A percentile compares a stretch with the other conserved stretches of the same genome.
Conservation (phyloP, 2,329 filamentous ascomycete species). For the Falciphora oryzae region DNA sequence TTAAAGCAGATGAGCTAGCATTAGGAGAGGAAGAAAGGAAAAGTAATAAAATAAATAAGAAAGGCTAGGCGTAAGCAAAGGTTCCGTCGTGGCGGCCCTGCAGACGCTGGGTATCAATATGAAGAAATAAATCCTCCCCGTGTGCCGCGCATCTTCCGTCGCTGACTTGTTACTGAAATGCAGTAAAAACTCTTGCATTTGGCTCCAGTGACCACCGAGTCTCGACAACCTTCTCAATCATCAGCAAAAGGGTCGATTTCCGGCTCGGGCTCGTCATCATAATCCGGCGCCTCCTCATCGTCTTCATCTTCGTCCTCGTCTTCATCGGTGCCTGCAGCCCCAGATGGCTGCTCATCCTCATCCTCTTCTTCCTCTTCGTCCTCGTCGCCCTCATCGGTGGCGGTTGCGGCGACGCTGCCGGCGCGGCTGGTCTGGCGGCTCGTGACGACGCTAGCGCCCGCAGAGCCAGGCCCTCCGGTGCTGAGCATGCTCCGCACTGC, state of each 20-base stretch:
- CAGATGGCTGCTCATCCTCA: constrained; percentile 15
- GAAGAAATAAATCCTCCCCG: not conserved
- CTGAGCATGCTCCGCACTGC: constrained; percentile 53
- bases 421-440: constrained; percentile 29
- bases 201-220: not conserved
- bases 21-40: not conserved
- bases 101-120: not conserved
- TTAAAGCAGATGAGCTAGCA: too few relatives aligned
- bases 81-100: not conserved
- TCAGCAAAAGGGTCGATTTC: constrained; percentile 3
- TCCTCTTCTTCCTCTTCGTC: constrained; percentile 13
- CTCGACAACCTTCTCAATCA: not conserved
- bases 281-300: constrained; percentile 12
- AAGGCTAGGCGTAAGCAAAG: not conserved
- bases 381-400: not conserved
- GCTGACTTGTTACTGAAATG: not conserved
- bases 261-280: constrained; percentile 6
- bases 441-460: constrained; percentile 37
- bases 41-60: not conserved
- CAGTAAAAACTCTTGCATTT: not conserved
- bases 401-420: constrained; percentile 20
- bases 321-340: constrained; percentile 13
- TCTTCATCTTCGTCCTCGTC: constrained; percentile 12
- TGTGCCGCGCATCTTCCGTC: not conserved
- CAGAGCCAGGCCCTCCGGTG: constrained; percentile 40